Conservation (phyloP, 768 basidiomycete species). For the Psilocybe azurescens region DNA sequence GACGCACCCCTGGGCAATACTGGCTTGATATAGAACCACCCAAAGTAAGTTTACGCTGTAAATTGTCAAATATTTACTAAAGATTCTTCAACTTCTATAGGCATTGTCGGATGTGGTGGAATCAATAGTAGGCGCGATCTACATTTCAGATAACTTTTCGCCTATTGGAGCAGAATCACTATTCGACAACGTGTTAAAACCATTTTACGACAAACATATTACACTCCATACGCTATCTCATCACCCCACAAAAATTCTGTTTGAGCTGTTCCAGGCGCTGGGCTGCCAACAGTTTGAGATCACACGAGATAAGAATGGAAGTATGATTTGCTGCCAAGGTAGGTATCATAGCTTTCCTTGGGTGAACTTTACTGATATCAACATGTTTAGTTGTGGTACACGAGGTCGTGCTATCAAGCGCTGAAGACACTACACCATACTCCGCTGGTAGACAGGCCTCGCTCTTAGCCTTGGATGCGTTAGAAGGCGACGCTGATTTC, state of each 20-base stretch:
- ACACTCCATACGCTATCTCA: slow-evolving; percentile 73
- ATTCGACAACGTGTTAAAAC: slow-evolving; percentile 71
- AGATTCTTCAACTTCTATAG: slow-evolving; percentile 41
- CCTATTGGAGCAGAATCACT: slow-evolving; percentile 64
- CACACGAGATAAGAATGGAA: slow-evolving; percentile 51
- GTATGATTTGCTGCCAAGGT: slow-evolving; percentile 58
- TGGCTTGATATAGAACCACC: slow-evolving; percentile 82
- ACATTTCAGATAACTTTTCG: slow-evolving; percentile 76
- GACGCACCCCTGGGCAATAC: slow-evolving; percentile 65
- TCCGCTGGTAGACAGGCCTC: slow-evolving; percentile 68
- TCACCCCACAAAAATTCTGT: slow-evolving; percentile 78
- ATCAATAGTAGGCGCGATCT: slow-evolving; percentile 79
- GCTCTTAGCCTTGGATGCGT: slow-evolving; percentile 66
- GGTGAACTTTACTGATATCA: neutral
- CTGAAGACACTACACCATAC: slow-evolving; percentile 52
- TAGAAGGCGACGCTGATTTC: slow-evolving; percentile 69
- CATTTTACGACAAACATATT: slow-evolving; percentile 81
- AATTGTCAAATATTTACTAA: neutral
- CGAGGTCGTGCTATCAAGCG: slow-evolving; percentile 63
- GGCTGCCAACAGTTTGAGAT: slow-evolving; percentile 73
- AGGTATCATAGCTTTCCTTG: slow-evolving; percentile 21
- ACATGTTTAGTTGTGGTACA: slow-evolving; percentile 66
- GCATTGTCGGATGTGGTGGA: slow-evolving; percentile 82
- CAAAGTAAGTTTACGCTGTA: slow-evolving; percentile 53
- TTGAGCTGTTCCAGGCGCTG: slow-evolving; percentile 74